Conservation (phyloP, 1,284 basidiomycete species). For the Apiotrichum brassicae region DNA sequence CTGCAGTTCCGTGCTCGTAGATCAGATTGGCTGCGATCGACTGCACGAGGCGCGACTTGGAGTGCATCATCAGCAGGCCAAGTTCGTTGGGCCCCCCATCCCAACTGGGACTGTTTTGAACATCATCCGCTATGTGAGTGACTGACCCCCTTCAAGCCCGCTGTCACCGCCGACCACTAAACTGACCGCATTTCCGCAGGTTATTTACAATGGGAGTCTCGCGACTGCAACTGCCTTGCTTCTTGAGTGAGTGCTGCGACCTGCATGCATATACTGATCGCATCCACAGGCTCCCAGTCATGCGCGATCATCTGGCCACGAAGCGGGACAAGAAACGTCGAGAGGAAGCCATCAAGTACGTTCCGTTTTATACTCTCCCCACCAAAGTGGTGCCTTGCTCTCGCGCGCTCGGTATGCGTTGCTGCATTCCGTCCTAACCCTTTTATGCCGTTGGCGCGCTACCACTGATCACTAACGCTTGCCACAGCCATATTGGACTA, state of each 20-base stretch:
- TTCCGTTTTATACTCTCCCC: no score
- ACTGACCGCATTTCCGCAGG: no score
- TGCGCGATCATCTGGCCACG: conserved; percentile 30
- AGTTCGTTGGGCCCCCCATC: conserved; percentile 36
- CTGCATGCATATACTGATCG: no score
- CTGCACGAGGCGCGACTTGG: conserved; percentile 32
- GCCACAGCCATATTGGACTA: conserved; percentile 39
- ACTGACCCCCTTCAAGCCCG: no score
- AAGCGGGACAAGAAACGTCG: conserved; percentile 26
- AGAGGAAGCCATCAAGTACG: no score
- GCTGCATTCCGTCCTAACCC: neutral
- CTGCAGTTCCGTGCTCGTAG: conserved; percentile 43
- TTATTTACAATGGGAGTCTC: no score
- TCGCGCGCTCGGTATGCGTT: neutral
- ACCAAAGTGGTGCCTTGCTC: no score
- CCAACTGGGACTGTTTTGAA: conserved; percentile 33
- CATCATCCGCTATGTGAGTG: conserved; percentile 35
- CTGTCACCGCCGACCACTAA: no score
- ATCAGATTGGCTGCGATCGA: conserved; percentile 37
- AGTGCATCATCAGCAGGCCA: conserved; percentile 44
- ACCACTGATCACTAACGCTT: no score
- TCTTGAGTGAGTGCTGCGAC: neutral
- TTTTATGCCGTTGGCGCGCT: no score
- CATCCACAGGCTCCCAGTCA: conserved; percentile 33
- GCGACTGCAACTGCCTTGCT: no score